phyloP scores from a whole-genome alignment of 371 early-diverging fungal genomes.

The Mycotypha africana region DNA sequence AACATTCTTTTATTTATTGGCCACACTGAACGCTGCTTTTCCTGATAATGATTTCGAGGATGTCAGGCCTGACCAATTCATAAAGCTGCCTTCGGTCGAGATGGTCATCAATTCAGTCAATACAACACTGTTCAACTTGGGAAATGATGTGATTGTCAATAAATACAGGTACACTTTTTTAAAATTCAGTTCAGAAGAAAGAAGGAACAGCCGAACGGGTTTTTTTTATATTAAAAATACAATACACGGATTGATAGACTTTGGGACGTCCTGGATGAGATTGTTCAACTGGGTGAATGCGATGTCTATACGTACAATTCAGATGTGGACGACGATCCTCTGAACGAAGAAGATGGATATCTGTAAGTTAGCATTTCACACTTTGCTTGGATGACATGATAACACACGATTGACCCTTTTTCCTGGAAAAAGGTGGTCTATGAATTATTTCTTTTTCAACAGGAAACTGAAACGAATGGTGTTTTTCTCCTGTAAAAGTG shows the following conservation, averaged over 20 bases:
- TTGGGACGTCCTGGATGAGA: conserved; percentile 83
- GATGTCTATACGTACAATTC: conserved; percentile 87
- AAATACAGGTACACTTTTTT: conserved; percentile 32
- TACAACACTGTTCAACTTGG: conserved; percentile 78
- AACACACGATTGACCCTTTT: neutral
- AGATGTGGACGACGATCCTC: conserved; percentile 83
- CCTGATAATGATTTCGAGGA: conserved; percentile 95
- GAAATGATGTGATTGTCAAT: conserved; percentile 58
- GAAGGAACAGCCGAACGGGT: too few species aligned
- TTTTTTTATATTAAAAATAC: too few species aligned
- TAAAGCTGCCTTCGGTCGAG: conserved; percentile 64
- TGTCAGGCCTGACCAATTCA: conserved; percentile 82
- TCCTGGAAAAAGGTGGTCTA: conserved; percentile 67
- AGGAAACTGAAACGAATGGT: conserved; percentile 83
- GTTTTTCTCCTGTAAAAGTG: conserved; percentile 81
- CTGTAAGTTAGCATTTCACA: conserved; percentile 24
- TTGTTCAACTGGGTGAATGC: conserved; percentile 75
- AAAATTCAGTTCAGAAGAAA: too few species aligned
- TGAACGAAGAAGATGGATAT: conserved; percentile 76
- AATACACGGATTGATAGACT: too few species aligned
- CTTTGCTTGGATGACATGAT: neutral
- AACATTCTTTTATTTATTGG: conserved; percentile 87
- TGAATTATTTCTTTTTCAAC: conserved; percentile 94
- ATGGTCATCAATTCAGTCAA: conserved; percentile 80
- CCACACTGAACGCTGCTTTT: conserved; percentile 88